Conservation (phyloP, 441 rosid genomes). For the Pelargonium myrrhifolium region DNA sequence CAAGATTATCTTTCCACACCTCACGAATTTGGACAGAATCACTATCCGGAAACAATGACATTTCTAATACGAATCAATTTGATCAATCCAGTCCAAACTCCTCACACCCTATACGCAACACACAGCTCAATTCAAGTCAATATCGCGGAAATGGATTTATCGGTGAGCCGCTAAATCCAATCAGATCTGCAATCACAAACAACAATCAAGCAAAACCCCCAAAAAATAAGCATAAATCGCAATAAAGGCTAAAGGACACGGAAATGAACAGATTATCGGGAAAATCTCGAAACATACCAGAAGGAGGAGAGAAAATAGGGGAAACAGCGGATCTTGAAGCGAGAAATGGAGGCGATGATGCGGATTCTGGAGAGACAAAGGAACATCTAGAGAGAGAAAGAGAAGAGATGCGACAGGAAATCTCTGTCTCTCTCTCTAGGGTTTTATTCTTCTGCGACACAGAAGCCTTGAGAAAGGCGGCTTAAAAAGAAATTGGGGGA, state of each 20-base stretch:
- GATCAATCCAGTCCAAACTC: not conserved
- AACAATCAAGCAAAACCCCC: not conserved
- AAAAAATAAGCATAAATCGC: not conserved
- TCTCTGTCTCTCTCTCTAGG: slow-evolving; percentile 8
- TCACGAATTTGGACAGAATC: slow-evolving; percentile 54
- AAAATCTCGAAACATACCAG: not conserved
- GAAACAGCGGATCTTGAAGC: not conserved
- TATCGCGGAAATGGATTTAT: not conserved
- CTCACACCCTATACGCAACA: not conserved
- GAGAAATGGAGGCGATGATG: not conserved
- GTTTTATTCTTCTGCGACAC: not conserved
- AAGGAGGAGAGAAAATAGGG: not conserved
- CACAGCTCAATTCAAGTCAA: not conserved
- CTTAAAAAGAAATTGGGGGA: not conserved
- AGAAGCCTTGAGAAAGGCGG: not conserved
- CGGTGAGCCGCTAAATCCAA: not conserved
- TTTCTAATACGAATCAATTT: slow-evolving; percentile 19
- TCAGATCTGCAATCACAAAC: not conserved
- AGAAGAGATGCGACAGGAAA: not conserved
- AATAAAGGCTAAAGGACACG: not conserved
- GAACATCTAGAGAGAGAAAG: slow-evolving; percentile 6
- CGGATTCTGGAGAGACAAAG: not conserved
- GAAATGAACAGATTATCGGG: not conserved
- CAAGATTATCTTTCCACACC: slow-evolving; percentile 48
- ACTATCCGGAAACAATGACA: slow-evolving; percentile 45